Percentiles rank a stretch among this genome's conserved stretches.
Evolutionary conservation across 2,329 filamentous ascomycete species (phyloP).

Genomic region (Cytospora mali): DNA sequence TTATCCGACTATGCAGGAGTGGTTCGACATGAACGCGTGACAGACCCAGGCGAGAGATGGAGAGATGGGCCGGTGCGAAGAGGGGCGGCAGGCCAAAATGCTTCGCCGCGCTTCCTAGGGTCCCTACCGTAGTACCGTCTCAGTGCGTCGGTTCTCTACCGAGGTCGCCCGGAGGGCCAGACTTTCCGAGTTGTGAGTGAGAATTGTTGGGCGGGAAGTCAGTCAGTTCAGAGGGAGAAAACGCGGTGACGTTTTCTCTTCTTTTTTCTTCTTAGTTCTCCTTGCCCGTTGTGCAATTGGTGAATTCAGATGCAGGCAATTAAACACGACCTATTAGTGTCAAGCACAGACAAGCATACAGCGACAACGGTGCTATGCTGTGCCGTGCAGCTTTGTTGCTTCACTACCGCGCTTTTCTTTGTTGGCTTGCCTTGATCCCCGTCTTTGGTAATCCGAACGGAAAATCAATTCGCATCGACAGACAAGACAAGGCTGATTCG

Average conservation of each 20-base stretch:
- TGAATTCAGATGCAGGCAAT: background rate
- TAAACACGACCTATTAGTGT: background rate
- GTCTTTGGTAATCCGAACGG: background rate
- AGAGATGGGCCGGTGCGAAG: conserved; percentile 25
- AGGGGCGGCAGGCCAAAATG: conserved; percentile 13
- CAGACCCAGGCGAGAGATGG: conserved; percentile 32
- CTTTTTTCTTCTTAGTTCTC: too few species aligned
- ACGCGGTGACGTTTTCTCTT: background rate
- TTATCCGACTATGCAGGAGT: conserved; percentile 39
- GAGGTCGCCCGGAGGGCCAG: conserved; percentile 2
- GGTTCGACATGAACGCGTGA: conserved; percentile 40
- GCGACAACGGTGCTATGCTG: background rate
- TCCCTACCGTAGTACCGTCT: background rate
- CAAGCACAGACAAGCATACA: background rate
- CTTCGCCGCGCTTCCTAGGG: background rate
- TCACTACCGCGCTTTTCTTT: background rate
- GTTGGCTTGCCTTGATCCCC: background rate
- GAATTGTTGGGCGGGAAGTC: background rate
- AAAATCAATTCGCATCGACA: background rate
- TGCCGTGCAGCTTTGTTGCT: background rate
- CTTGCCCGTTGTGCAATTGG: conserved; percentile 1
- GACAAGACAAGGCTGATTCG: background rate
- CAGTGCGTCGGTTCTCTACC: conserved; percentile 18
- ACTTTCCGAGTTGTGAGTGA: too few species aligned
- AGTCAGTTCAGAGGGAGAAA: background rate